Conservation (phyloP, 2,329 filamentous ascomycete genomes). For the Fusarium haematococcum region DNA sequence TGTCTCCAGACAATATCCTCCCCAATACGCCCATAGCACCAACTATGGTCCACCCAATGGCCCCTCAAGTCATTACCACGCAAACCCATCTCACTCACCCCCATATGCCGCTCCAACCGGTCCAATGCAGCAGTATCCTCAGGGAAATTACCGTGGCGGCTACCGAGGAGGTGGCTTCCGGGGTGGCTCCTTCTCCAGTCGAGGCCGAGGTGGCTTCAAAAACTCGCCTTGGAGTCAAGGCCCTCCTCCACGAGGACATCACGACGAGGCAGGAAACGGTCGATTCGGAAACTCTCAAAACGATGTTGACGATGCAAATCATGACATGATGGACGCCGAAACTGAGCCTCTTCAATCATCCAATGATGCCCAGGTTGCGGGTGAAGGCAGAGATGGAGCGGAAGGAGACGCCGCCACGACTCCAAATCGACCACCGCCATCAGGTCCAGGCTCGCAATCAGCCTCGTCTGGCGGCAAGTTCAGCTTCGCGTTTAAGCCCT, state of each 20-base stretch:
- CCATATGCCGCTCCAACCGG: slow-evolving; percentile 69
- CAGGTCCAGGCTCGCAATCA: slow-evolving; percentile 64
- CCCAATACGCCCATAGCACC: slow-evolving; percentile 65
- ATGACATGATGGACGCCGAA: slow-evolving; percentile 32
- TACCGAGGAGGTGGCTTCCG: slow-evolving; percentile 70
- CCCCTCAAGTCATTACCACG: slow-evolving; percentile 67
- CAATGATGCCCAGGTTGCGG: slow-evolving; percentile 17
- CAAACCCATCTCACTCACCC: slow-evolving; percentile 60
- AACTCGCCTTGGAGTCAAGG: slow-evolving; percentile 71
- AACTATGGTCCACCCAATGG: slow-evolving; percentile 65
- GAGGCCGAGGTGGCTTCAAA: slow-evolving; percentile 73
- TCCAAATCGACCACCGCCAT: slow-evolving; percentile 64
- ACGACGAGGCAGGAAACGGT: slow-evolving; percentile 36
- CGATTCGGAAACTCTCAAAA: slow-evolving; percentile 28
- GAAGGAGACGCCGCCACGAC: slow-evolving; percentile 64
- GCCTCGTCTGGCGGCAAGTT: slow-evolving; percentile 76
- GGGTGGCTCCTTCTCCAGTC: slow-evolving; percentile 66
- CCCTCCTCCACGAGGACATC: slow-evolving; percentile 37
- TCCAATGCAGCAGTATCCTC: slow-evolving; percentile 65
- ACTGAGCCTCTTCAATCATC: slow-evolving; percentile 43
- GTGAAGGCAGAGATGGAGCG: slow-evolving; percentile 53
- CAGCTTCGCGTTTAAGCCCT: slow-evolving; percentile 91
- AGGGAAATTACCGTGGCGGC: slow-evolving; percentile 58
- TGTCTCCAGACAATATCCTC: slow-evolving; percentile 67
- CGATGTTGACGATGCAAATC: slow-evolving; percentile 27